Conservation (phyloP, 1,139 yeast species). For the Pneumocystis canis region DNA sequence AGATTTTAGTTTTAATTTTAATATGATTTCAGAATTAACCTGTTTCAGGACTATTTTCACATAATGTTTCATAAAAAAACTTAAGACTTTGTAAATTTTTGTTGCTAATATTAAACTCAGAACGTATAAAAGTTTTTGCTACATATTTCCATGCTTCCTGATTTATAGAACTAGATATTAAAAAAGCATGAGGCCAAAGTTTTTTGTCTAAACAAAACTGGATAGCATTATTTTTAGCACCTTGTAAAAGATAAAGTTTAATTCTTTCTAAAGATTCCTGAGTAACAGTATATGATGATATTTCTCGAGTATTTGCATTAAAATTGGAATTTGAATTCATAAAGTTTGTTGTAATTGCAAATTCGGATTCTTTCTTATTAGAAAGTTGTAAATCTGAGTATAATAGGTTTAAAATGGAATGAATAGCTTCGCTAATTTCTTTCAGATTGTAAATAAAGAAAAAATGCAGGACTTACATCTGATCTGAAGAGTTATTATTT, state of each 20-base stretch:
- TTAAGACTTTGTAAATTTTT: constrained; percentile 42
- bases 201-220: constrained; percentile 44
- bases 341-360: constrained; percentile 20
- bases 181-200: constrained; percentile 66
- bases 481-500: constrained; percentile 15
- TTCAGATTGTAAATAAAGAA: constrained; percentile 10
- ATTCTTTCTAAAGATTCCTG: constrained; percentile 6
- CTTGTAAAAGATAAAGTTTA: constrained; percentile 30
- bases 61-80: constrained; percentile 45
- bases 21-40: constrained; percentile 31
- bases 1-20: background rate
- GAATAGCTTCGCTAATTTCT: constrained; percentile 8
- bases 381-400: constrained; percentile 4
- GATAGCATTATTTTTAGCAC: constrained; percentile 55
- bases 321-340: constrained; percentile 10
- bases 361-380: constrained; percentile 16
- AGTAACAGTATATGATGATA: background rate
- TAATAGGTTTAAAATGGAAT: constrained; percentile 19
- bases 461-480: background rate
- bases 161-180: constrained; percentile 54
- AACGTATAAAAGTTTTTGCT: constrained; percentile 36
- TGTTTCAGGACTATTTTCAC: constrained; percentile 46
- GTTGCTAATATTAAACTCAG: constrained; percentile 27
- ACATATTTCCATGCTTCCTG: constrained; percentile 46
- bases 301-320: constrained; percentile 4